Evolutionary conservation across 192 early-diverging fungal species (phyloP), one percentile per base, ranked within the genome.

Genomic region (Rhizophlyctis rosea): DNA sequence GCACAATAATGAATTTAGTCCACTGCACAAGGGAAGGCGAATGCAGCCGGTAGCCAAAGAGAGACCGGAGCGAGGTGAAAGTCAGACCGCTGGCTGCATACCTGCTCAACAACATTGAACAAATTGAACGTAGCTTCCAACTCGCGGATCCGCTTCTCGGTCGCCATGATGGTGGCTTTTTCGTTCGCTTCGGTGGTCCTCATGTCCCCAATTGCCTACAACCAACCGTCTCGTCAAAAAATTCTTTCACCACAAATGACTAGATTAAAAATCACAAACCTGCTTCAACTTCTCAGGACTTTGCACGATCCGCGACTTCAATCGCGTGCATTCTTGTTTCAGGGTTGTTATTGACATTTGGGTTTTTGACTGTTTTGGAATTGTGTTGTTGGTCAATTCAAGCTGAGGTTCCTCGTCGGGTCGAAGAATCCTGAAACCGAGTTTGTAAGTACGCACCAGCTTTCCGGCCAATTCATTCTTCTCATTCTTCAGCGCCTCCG

Each of bases 201-300:
- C 80, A 90, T 83, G 55, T 90, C 86, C 2, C 54, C 44, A 25
- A 90, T 69, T 2, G 77, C 64, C 74, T 75, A 47, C 16, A 51
- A 54, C 33, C 11, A 36, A 25, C 11, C 4, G 27, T 14, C 7
- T 59, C 39, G 23, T 4, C 32, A 61, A 58, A 14, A 58, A n/a
- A 18, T 25, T n/a, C n/a, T n/a, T 56, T 33, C 28, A 32, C 28
- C 28, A 56, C 29, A 56, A 9, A 14, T 7, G 11, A 25, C 9
- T 25, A 52, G 50, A 9, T 24, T 52, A 35, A 11, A 28, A 48
- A 23, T 27, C 16, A 50, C 59, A 73, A 25, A 84, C 87, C 54
- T 81, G 74, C 66, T 88, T 81, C 14, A 89, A 72, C 70, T 86
- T 85, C 66, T 87, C 89, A 1, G 89, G 89, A 62, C 82, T 87